Evolutionary conservation across 176 grass and related monocot species (phyloP), one percentile per base, ranked within the genome.

Genomic region (Chrysopogon serrulatus): DNA sequence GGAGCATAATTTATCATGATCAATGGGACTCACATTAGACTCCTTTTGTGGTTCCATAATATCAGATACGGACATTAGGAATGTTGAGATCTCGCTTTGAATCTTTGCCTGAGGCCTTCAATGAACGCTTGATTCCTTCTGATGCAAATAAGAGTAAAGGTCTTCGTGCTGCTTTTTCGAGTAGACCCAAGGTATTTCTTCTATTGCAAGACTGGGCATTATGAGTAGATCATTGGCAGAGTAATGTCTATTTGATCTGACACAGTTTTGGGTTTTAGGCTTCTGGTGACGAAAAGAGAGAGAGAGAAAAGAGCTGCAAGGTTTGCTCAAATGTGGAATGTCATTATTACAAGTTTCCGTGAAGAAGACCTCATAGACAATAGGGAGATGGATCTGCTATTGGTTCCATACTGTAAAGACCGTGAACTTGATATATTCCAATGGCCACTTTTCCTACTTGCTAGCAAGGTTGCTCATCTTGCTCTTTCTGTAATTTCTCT

Each of bases 261-360:
- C 15, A 74, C 14, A 40, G 6, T 77, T 71, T 27, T 4, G 15
- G 4, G 57, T 90, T 90, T 68, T 83, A 90, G 88, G 77, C 80
- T 79, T 35, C 84, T 79, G 84, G 10, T 32, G 80, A 90, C 74
- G 88, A 84, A n/a, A 28, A 39, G 77, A 72, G 85, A 91, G 65
- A 65, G 12, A 54, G 91, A 95, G 68, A 99, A 99, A 89, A 80
- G 79, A 69, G 79, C 89, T 56, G 93, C 96, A 87, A 93, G 89
- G 71, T 99, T 99, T 94, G 91, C 96, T 85, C 93, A 99, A 79
- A 99, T 99, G 78, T 99, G 96, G 96, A 99, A 99, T 10, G 26
- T 90, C 76, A 99, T 99, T 36, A 86, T 99, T 69, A 92, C 84
- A 77, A 99, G 96, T 80, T 99, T 96, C 51, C 89, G 93, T 53